phyloP scores from a whole-genome alignment of 495 filamentous ascomycete species.

The Lentithecium fluviatile region DNA sequence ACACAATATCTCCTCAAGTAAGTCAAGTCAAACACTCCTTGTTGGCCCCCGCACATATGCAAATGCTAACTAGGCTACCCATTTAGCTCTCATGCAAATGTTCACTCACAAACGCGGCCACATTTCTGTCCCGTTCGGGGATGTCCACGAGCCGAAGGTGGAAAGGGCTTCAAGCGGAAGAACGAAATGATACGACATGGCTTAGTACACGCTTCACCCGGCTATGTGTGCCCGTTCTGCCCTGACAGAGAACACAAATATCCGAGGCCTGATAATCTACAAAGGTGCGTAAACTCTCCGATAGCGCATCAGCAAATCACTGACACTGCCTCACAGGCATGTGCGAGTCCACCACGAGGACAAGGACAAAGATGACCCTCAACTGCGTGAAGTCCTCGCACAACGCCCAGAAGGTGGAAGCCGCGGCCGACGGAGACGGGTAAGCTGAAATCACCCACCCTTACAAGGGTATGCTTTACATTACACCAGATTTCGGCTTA shows the following conservation, averaged over 20 bases:
- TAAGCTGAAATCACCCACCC: slow-evolving; percentile 1
- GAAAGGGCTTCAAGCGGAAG: slow-evolving; percentile 96
- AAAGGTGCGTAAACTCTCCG: slow-evolving; percentile 63
- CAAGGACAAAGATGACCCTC: slow-evolving; percentile 79
- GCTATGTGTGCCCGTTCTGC: slow-evolving; percentile 97
- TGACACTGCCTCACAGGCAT: slow-evolving; percentile 56
- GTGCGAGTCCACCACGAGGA: slow-evolving; percentile 86
- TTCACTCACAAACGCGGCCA: slow-evolving; percentile 84
- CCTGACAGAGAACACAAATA: slow-evolving; percentile 95
- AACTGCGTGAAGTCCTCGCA: slow-evolving; percentile 73
- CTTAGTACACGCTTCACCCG: slow-evolving; percentile 89
- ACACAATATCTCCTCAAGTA: slow-evolving; percentile 84
- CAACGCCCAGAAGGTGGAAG: slow-evolving; percentile 83
- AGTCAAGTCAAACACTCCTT: slow-evolving; percentile 35
- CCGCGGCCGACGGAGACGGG: slow-evolving; percentile 74
- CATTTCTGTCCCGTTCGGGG: slow-evolving; percentile 85
- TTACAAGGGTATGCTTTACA: not conserved
- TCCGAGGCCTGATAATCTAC: slow-evolving; percentile 93
- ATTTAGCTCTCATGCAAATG: slow-evolving; percentile 92
- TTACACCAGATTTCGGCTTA: not conserved
- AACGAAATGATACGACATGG: slow-evolving; percentile 99
- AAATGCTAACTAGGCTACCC: not conserved
- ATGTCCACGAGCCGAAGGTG: slow-evolving; percentile 76
- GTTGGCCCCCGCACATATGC: not conserved
- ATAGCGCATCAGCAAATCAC: not conserved